Evolutionary conservation across 257 asterid species (phyloP).

Genomic region (Solanum rostratum): DNA sequence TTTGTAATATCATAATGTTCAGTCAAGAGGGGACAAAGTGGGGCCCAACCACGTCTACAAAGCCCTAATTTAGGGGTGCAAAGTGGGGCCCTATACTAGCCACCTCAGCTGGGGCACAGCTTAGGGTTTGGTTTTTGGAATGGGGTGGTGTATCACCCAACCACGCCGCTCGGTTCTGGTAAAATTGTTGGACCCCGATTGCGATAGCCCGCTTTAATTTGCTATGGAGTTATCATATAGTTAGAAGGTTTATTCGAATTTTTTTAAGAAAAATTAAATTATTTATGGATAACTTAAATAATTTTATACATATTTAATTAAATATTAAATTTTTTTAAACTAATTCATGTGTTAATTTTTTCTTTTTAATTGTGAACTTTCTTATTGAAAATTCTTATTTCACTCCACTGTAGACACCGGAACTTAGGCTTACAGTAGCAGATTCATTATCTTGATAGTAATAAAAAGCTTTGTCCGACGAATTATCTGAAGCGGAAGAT

Average conservation of each 20-base stretch:
- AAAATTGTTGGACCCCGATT: slow-evolving; percentile 54
- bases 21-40: slow-evolving; percentile 17
- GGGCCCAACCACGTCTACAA: slow-evolving; percentile 20
- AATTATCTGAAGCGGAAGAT: neutral
- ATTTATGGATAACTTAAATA: too few species aligned
- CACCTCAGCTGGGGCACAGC: slow-evolving; percentile 30
- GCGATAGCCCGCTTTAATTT: slow-evolving; percentile 56
- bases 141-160: slow-evolving; percentile 27
- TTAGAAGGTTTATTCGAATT: too few species aligned
- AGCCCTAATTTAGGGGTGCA: slow-evolving; percentile 13
- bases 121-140: slow-evolving; percentile 11
- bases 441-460: too few species aligned
- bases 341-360: too few species aligned
- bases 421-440: too few species aligned
- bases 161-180: slow-evolving; percentile 59
- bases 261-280: too few species aligned
- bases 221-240: too few species aligned
- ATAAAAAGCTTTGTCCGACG: neutral
- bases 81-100: slow-evolving; percentile 25
- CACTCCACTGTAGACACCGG: too few species aligned
- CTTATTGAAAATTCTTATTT: too few species aligned
- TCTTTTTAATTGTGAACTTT: too few species aligned
- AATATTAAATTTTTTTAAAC: too few species aligned
- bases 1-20: slow-evolving; percentile 11
- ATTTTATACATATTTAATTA: too few species aligned